Percentiles rank a stretch among this genome's conserved stretches.
Evolutionary conservation across 2,329 filamentous ascomycete genomes (phyloP).

Genomic region (Cordyceps javanica): DNA sequence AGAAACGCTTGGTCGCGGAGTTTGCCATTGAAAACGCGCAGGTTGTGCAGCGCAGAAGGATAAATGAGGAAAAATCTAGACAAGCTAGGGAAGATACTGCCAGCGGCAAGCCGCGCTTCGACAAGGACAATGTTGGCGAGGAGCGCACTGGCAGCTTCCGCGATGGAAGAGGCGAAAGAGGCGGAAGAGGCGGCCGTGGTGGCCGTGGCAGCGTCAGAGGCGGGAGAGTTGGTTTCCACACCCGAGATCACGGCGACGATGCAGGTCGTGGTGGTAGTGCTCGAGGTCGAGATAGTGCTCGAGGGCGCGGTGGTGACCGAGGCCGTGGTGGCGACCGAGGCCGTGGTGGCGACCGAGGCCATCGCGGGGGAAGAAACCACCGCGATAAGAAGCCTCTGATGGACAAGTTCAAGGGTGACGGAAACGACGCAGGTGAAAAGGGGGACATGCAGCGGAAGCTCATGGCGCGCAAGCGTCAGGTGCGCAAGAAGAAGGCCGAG

Average conservation of each 20-base stretch:
- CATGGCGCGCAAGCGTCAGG: constrained; percentile 77
- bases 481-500: constrained; percentile 61
- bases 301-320: constrained; percentile 8
- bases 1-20: constrained; percentile 86
- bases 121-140: constrained; percentile 28
- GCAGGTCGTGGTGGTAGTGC: constrained; percentile 12
- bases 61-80: constrained; percentile 29
- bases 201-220: background rate
- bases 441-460: constrained; percentile 60
- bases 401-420: constrained; percentile 22
- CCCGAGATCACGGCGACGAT: constrained; percentile 2
- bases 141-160: constrained; percentile 13
- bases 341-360: background rate
- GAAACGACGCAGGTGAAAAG: constrained; percentile 40
- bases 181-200: background rate
- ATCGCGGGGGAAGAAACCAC: background rate
- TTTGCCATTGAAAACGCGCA: constrained; percentile 98
- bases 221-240: background rate
- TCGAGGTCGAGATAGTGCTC: constrained; percentile 10
- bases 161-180: background rate
- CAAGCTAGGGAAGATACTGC: constrained; percentile 17
- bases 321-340: constrained; percentile 11
- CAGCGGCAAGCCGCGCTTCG: constrained; percentile 2
- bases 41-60: constrained; percentile 70
- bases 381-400: constrained; percentile 10